Evolutionary conservation across 2,329 filamentous ascomycete species (phyloP).

Genomic region (Pestalotiopsis sp.): DNA sequence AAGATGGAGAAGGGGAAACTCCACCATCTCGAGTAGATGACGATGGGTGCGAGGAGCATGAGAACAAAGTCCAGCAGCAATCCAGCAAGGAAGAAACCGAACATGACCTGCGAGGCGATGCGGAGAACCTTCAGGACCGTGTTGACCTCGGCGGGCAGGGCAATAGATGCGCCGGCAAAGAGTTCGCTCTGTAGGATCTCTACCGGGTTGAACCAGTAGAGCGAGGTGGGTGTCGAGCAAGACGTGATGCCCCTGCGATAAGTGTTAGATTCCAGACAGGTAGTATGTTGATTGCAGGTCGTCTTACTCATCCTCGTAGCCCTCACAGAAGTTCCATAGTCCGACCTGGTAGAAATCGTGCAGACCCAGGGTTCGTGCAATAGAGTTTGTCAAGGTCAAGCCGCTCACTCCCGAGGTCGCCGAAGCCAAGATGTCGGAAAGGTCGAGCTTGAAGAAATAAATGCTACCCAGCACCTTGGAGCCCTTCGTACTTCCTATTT

Average conservation of each 20-base stretch:
- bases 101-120: constrained; percentile 83
- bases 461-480: constrained; percentile 66
- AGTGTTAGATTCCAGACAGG: constrained; percentile 43
- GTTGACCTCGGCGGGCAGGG: constrained; percentile 74
- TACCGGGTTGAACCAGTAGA: constrained; percentile 94
- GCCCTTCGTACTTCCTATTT: constrained; percentile 74
- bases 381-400: constrained; percentile 76
- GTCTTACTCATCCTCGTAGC: constrained; percentile 69
- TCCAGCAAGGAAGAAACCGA: constrained; percentile 79
- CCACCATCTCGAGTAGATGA: constrained; percentile 56
- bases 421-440: constrained; percentile 78
- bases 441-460: constrained; percentile 84
- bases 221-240: constrained; percentile 70
- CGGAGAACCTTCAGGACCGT: constrained; percentile 75
- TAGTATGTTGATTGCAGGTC: constrained; percentile 36
- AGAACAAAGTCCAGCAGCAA: constrained; percentile 72
- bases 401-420: constrained; percentile 67
- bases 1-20: constrained; percentile 71
- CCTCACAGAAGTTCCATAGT: constrained; percentile 91
- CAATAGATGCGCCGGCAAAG: constrained; percentile 80
- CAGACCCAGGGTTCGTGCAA: constrained; percentile 82
- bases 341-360: constrained; percentile 96
- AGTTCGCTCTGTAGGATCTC: constrained; percentile 79
- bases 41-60: constrained; percentile 66
- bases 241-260: constrained; percentile 66